Evolutionary conservation across 1,284 basidiomycete species (phyloP), one percentile per base, ranked within the genome.

Genomic region (Cutaneotrichosporon cutaneum): DNA sequence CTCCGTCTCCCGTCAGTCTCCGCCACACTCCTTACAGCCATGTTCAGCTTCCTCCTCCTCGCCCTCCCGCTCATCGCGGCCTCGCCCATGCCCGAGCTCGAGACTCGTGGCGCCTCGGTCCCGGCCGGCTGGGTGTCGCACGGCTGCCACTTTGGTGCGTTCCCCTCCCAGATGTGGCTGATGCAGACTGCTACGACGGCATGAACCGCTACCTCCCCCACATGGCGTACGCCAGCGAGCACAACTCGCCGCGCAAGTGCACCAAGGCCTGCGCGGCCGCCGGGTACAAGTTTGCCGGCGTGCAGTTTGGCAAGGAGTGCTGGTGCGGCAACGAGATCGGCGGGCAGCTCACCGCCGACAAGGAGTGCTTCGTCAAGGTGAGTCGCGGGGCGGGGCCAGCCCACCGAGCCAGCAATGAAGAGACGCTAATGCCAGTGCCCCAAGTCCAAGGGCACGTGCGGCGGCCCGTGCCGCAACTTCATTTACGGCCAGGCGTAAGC

Each of bases 291-390:
- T 63, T 59, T 36, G 70, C 66, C 4, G 70, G 70, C 39, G 54
- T 71, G 18, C 64, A 71, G 62, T 66, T 58, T 52, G 64, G 61
- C 54, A 55, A 64, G 30, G 66, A 72, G 56, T 72, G 70, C 62
- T 72, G 61, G 55, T 72, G 70, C 56, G 70, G 70, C 18, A 57
- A 67, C 54, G 32, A 56, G 24, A 22, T 67, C 48, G 66, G 59
- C 52, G 68, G 68, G n/a, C 62, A 64, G 45, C 45, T 52, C 13
- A 62, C 68, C 55, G 22, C 50, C 63, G 11, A 52, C 56, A 39
- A 21, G n/a, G 68, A 68, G 16, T 70, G 68, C 52, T 35, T 39
- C 33, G 26, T 56, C 57, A 56, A 55, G 52, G 48, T 50, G 13
- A 30, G 47, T 27, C 26, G 44, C 14, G 4, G 6, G 14, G 13